Base-by-base conservation (phyloP, 2,329 filamentous ascomycete genomes). In the Talaromyces albobiverticillius region DNA sequence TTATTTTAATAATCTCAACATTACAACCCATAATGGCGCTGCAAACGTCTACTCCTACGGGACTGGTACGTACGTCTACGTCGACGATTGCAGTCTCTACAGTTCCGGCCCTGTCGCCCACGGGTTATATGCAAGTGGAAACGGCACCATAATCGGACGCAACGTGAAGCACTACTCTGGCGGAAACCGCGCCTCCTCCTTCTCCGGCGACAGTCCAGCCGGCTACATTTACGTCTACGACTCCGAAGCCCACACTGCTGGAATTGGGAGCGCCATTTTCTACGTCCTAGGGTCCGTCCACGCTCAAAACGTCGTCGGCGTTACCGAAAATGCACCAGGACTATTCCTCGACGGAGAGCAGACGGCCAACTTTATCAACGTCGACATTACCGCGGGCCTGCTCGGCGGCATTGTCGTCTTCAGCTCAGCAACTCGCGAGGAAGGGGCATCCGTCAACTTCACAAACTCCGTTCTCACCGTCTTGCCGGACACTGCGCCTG, bases 21-120 rank as follows among this genome's bases (percentile, higher is more conserved):
- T 70, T 18, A 71, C 67, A 3, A 59, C 62, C 1, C 68, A 71
- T 56, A 69, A 70, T 46, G 68, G 68, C 6, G 67, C 67, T 2
- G 67, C 68, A 10, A 67, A 69, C 14, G 34, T 70, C 34, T 71
- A 67, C 34, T 55, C 63, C 3, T 69, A 67, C 31, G 68, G 67
- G 23, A 61, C 59, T 3, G 63, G 60, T 34, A 66, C 63, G 0
- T 52, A 61, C 10, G 62, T 67, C 4, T 46, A 66, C 49, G 61
- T 70, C 13, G 57, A 54, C 29, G 55, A 67, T 49, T 49, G 61
- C 2, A 62, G 63, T 59, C 60, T 71, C 2, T 71, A 70, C 58
- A 64, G 61, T 8, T 68, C 65, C 6, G 67, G 67, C 1, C 67
- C 67, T 1, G 62, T 67, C 1, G 59, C 63, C 0, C 68, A 70